phyloP scores from a whole-genome alignment of 306 rosid species.

The Cicer chorassanicum region DNA sequence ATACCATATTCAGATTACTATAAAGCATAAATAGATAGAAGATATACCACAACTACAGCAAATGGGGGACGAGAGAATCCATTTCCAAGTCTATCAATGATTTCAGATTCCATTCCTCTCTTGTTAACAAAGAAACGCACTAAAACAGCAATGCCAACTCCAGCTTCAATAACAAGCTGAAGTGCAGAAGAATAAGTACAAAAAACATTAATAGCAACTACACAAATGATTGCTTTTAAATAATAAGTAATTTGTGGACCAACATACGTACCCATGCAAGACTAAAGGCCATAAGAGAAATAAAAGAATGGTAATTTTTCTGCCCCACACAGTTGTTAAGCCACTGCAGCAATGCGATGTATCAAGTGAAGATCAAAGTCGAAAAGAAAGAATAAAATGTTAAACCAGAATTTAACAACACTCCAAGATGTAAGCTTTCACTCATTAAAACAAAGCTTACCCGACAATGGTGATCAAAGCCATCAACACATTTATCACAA shows the following conservation, averaged over 20 bases:
- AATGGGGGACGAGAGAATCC: constrained; percentile 95
- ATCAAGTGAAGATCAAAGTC: constrained; percentile 46
- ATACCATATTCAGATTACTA: constrained; percentile 30
- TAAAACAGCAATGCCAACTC: constrained; percentile 87
- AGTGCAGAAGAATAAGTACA: constrained; percentile 37
- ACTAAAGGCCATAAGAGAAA: constrained; percentile 91
- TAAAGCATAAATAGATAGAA: constrained; percentile 36
- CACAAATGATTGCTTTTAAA: constrained; percentile 35
- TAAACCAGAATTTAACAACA: constrained; percentile 30
- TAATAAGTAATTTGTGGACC: constrained; percentile 30
- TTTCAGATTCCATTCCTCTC: constrained; percentile 88
- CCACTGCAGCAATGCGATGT: constrained; percentile 77
- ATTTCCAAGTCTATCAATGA: constrained; percentile 91
- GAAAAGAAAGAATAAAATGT: constrained; percentile 30
- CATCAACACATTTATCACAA: constrained; percentile 97
- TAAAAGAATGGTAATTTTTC: constrained; percentile 85
- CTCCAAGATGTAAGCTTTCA: constrained; percentile 36
- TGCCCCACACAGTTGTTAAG: constrained; percentile 97
- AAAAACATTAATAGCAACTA: constrained; percentile 34
- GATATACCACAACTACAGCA: constrained; percentile 88
- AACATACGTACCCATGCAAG: constrained; percentile 79
- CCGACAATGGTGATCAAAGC: constrained; percentile 98
- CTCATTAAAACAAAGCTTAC: constrained; percentile 56
- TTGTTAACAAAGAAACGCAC: constrained; percentile 92
- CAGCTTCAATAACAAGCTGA: constrained; percentile 93